These are phyloP conservation scores for Penicillium taxi DNA, from an alignment of 495 filamentous ascomycete species.

Conservation along the genomic window DNA sequence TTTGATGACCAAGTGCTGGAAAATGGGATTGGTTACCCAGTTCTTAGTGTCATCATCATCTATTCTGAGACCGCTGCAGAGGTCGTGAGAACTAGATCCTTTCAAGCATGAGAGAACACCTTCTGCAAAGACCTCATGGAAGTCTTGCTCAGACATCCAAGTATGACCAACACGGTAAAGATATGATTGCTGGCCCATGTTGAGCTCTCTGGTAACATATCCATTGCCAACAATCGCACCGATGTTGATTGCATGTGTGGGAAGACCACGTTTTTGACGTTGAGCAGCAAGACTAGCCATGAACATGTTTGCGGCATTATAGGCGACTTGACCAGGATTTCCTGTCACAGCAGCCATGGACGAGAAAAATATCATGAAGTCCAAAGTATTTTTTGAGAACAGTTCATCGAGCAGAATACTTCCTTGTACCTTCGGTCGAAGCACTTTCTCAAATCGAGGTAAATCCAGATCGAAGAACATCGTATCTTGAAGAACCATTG, in stretches of 20 bases:
- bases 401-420: constrained; percentile 15
- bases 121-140: constrained; percentile 54
- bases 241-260: constrained; percentile 46
- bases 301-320: constrained; percentile 52
- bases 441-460: constrained; percentile 4
- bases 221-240: constrained; percentile 51
- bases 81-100: not conserved
- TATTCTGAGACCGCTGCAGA: constrained; percentile 18
- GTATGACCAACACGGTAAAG: constrained; percentile 19
- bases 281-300: constrained; percentile 34
- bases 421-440: constrained; percentile 15
- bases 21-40: constrained; percentile 21
- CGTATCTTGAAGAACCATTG: constrained; percentile 41
- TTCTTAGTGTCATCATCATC: constrained; percentile 26
- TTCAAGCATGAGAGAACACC: constrained; percentile 31
- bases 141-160: constrained; percentile 51
- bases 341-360: constrained; percentile 25
- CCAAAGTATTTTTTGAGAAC: constrained; percentile 30
- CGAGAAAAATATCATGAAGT: constrained; percentile 36
- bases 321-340: constrained; percentile 43
- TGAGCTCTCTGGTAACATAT: constrained; percentile 31
- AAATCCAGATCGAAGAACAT: constrained; percentile 21
- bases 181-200: constrained; percentile 20
- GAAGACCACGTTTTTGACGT: constrained; percentile 26
- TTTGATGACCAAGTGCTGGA: constrained; percentile 18